Base-by-base conservation (phyloP, 2,329 filamentous ascomycete species). In the Alternaria triticina region DNA sequence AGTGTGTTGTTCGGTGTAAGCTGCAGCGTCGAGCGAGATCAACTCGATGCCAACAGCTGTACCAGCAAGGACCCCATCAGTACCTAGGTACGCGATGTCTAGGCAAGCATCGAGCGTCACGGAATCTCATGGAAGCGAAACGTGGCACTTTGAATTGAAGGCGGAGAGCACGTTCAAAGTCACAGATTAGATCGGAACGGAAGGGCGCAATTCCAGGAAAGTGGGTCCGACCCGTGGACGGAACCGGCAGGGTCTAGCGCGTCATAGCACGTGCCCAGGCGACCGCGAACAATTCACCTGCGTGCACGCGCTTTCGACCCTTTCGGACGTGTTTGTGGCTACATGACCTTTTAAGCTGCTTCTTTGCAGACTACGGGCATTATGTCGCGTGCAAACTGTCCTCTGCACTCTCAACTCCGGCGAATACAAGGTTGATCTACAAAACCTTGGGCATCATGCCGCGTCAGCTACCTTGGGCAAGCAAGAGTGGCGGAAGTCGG, bases 391-490 rank as follows among this genome's bases (percentile, higher is more conserved):
- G 17, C 43, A n/a, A 56, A 11, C 10, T n/a, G n/a, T 28, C 40
- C 49, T 12, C 50, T 54, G 2, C 33, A 46, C 44, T 23, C 25
- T 22, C 57, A 56, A n/a, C 23, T 45, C 56, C 22, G 9, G 47
- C 25, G 33, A n/a, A 47, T 46, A 54, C 23, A 40, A 27, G 9
- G 49, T 15, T 66, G 54, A 61, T 49, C n/a, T 20, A n/a, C 44
- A 28, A 46, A 23, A 44, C 22, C 30, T 57, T 47, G 55, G 60
- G 50, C 65, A 66, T 33, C n/a, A 87, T 87, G 86, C 79, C 84
- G 22, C 83, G 86, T 68, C 82, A 83, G 64, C 70, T 88, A 7
- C 86, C 86, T 2, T 87, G 86, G 85, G 82, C 84, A 59, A 80
- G 73, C 49, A 73, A 75, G 57, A 75, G 72, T 44, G 51, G 56